Evolutionary conservation across 2,329 filamentous ascomycete genomes (phyloP).

Genomic region (Drechslera avenae): DNA sequence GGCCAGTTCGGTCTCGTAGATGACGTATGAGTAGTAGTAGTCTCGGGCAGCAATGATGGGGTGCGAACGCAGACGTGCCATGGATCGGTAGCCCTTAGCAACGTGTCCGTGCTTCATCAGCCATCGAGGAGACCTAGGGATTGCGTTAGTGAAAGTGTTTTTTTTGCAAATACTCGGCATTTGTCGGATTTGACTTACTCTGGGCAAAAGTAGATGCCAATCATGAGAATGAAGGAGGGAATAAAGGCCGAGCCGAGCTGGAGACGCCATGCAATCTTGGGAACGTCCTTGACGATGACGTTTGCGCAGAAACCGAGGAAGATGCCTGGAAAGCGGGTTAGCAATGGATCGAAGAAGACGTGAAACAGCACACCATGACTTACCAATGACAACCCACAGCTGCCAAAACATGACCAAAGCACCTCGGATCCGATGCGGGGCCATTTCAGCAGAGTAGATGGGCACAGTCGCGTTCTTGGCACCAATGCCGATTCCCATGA

Average conservation of each 20-base stretch:
- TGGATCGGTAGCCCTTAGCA: slow-evolving; percentile 55
- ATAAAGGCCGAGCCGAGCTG: slow-evolving; percentile 49
- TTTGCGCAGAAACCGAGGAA: slow-evolving; percentile 56
- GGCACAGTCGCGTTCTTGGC: slow-evolving; percentile 44
- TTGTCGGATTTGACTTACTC: too few relatives aligned
- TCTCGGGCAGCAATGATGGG: slow-evolving; percentile 45
- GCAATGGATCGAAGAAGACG: slow-evolving; percentile 13
- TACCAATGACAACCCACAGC: slow-evolving; percentile 46
- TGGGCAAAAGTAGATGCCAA: slow-evolving; percentile 47
- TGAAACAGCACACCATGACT: not conserved
- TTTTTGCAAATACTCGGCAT: too few relatives aligned
- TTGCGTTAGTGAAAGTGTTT: not conserved
- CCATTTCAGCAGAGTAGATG: slow-evolving; percentile 45
- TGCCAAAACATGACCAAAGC: slow-evolving; percentile 50
- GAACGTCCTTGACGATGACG: slow-evolving; percentile 52
- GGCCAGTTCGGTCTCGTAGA: slow-evolving; percentile 44
- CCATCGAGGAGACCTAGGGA: slow-evolving; percentile 44
- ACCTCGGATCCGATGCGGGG: slow-evolving; percentile 42
- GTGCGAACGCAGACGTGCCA: slow-evolving; percentile 49
- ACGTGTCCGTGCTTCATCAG: slow-evolving; percentile 46
- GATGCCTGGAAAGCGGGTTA: slow-evolving; percentile 38
- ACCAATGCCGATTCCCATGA: slow-evolving; percentile 46
- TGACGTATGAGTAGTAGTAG: slow-evolving; percentile 47
- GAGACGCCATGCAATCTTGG: slow-evolving; percentile 44
- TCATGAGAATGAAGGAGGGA: slow-evolving; percentile 45